A percentile compares a stretch with the other conserved stretches of the same genome.
These are phyloP conservation scores for Acacia confusa DNA, from an alignment of 306 rosid species.

Conservation along the genomic window DNA sequence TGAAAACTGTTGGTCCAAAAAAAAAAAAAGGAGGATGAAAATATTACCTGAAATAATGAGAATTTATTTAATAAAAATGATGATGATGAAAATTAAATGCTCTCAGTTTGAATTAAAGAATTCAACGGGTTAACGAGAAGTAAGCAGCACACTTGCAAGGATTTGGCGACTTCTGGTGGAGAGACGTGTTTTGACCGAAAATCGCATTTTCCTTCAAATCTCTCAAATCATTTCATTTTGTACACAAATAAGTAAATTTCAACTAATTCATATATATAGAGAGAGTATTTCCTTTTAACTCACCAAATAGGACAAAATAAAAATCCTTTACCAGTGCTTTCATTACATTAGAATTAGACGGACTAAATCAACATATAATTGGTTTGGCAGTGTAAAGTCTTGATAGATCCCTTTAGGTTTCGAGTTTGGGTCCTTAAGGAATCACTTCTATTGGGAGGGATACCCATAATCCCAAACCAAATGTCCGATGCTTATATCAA, in stretches of 20 bases:
- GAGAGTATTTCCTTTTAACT: neutral
- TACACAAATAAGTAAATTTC: neutral
- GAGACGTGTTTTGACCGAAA: slow-evolving; percentile 44
- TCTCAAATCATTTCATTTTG: neutral
- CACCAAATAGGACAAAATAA: neutral
- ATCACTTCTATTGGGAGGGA: too few species aligned
- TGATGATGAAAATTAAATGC: neutral
- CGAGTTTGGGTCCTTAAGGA: too few species aligned
- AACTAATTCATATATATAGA: neutral
- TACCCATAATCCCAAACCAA: too few species aligned
- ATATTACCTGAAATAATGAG: neutral
- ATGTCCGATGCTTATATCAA: too few species aligned
- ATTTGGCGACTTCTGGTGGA: neutral
- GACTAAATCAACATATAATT: too few species aligned
- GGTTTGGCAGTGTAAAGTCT: too few species aligned
- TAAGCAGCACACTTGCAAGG: neutral
- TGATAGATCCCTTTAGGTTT: too few species aligned
- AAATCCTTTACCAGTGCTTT: neutral
- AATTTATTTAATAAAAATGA: neutral
- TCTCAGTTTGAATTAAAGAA: neutral
- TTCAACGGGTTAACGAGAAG: neutral
- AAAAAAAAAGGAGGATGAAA: neutral
- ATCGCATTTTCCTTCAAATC: neutral
- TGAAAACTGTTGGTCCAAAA: neutral
- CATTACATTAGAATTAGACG: neutral